Conservation (phyloP, 1,284 basidiomycete species). For the Inonotus hispidus region DNA sequence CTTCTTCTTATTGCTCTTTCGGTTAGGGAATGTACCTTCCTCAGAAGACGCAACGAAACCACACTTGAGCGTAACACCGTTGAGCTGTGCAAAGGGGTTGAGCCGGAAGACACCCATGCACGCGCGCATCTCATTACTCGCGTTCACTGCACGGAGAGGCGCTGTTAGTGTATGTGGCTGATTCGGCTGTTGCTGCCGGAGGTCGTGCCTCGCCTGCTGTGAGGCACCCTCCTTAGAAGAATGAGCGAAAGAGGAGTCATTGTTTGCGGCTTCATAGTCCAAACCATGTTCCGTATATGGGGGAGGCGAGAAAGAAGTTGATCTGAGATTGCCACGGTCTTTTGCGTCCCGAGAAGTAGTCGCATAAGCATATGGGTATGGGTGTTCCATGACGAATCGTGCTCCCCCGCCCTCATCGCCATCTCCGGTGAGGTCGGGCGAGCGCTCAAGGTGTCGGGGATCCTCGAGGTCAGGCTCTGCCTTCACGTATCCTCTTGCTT, state of each 20-base stretch:
- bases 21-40: background rate
- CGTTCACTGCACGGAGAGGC: conserved; percentile 69
- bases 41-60: conserved; percentile 21
- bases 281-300: background rate
- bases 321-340: background rate
- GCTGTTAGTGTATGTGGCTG: conserved; percentile 13
- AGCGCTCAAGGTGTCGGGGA: background rate
- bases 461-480: background rate
- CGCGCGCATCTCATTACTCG: conserved; percentile 55
- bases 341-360: background rate
- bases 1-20: conserved; percentile 31
- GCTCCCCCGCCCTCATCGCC: conserved; percentile 5
- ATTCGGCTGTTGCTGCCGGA: background rate
- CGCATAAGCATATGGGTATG: conserved; percentile 10
- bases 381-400: conserved; percentile 20
- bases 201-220: background rate
- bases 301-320: background rate
- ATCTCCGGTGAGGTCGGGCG: background rate
- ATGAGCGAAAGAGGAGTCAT: background rate
- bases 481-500: background rate
- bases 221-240: background rate
- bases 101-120: conserved; percentile 75
- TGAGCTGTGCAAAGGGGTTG: conserved; percentile 69
- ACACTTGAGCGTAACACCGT: conserved; percentile 32
- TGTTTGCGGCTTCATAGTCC: background rate